A percentile compares a stretch with the other conserved stretches of the same genome.
Conservation (phyloP, 2,329 filamentous ascomycete species). For the Cladosporium austrohemisphaericum region DNA sequence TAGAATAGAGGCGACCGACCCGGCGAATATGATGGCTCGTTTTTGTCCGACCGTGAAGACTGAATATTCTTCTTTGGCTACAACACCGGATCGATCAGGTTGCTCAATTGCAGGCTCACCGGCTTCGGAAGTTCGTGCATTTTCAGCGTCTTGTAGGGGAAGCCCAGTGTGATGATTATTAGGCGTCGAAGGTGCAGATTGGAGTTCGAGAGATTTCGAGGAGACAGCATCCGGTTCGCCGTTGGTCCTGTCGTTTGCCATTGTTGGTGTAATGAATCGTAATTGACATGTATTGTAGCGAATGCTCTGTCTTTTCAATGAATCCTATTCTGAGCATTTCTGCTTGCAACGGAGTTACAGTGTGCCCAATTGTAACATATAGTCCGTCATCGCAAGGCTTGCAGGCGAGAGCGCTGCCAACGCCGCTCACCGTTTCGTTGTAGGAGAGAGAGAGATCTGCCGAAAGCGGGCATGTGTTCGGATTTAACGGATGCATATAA, state of each 20-base stretch:
- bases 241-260: background rate
- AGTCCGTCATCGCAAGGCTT: background rate
- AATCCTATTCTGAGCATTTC: too few species aligned
- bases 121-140: background rate
- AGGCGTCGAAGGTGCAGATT: background rate
- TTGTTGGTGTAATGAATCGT: too few species aligned
- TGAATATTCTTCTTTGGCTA: conserved; percentile 26
- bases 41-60: conserved; percentile 31
- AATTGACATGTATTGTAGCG: too few species aligned
- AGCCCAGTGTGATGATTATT: background rate
- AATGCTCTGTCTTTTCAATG: too few species aligned
- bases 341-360: too few species aligned
- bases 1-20: conserved; percentile 28
- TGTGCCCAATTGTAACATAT: background rate
- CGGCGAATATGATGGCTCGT: conserved; percentile 28
- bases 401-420: background rate
- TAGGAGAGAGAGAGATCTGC: background rate
- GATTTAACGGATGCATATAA: background rate
- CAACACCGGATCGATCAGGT: background rate
- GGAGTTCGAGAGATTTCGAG: too few species aligned
- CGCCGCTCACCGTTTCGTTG: background rate
- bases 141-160: background rate
- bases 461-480: conserved; percentile 4
- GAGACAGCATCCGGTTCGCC: too few species aligned
- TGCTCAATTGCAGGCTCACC: background rate